Conservation (phyloP, 306 rosid genomes). For the Lupinus albus region DNA sequence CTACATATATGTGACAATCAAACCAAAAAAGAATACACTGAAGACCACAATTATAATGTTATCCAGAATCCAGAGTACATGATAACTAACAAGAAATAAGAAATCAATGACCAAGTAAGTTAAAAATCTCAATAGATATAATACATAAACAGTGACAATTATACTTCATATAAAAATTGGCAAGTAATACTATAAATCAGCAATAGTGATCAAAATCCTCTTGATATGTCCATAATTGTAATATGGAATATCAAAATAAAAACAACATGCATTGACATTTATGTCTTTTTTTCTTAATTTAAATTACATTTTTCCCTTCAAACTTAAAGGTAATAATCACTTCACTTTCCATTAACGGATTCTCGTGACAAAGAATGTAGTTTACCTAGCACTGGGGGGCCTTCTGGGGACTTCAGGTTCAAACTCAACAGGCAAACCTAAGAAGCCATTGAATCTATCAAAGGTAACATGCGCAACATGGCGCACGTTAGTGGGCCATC, state of each 20-base stretch:
- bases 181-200: not conserved
- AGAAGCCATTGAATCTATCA: constrained; percentile 90
- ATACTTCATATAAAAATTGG: not conserved
- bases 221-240: not conserved
- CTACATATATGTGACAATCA: constrained; percentile 44
- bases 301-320: no score
- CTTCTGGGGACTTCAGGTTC: constrained; percentile 83
- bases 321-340: no score
- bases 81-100: not conserved
- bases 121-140: not conserved
- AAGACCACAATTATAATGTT: constrained; percentile 5
- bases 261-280: no score
- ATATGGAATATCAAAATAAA: no score
- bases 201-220: not conserved
- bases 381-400: constrained; percentile 95
- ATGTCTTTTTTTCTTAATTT: no score
- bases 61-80: not conserved
- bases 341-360: no score
- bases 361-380: not conserved
- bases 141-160: not conserved
- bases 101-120: not conserved
- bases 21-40: constrained; percentile 30
- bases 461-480: constrained; percentile 96
- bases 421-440: constrained; percentile 92
- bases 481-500: constrained; percentile 80